Base-by-base conservation (phyloP, 2,329 filamentous ascomycete species). In the Talaromyces atroroseus region DNA sequence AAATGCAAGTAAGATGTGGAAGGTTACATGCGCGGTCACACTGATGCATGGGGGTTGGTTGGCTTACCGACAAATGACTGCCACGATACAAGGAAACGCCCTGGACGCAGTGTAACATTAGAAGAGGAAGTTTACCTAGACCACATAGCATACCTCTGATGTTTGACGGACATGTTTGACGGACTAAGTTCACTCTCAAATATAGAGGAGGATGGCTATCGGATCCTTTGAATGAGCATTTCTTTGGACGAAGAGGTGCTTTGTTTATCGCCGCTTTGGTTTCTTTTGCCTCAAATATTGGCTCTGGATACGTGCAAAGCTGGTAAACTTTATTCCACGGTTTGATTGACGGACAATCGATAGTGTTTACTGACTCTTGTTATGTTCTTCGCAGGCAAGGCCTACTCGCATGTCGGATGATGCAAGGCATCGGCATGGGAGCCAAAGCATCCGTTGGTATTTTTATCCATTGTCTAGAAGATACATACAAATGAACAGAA, bases 341-440 rank as follows among this genome's bases (percentile, higher is more conserved):
- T 36, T 44, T 49, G 32, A 54, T 18, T 23, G 26, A 44, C 16
- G 11, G 21, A 12, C 5, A 34, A 5, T 34, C 2, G 11, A 34
- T 34, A 4, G 29, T 34, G 4, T 34, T 12, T 34, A 12, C 29
- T 34, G 11, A 34, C 5, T 34, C 10, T 2, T 34, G 29, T 12
- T 34, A 34, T 34, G 29, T 12, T 24, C 18, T 18, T 34, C n/a
- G 5, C 14, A 56, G 54, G 54, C 54, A 57, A 38, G 42, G 29
- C 12, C 29, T 72, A 4, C 59, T 72, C 2, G 63, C 54, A 24
- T 69, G 64, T 59, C 65, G 69, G 5, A 58, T 68, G 34, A 54
- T 70, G 6, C 61, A 70, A 21, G 68, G 68, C 3, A 63, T 70
- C 23, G 68, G 68, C 26, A 70, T 70, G 66, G 68, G 68, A 1